These are phyloP conservation scores for Gossypium stocksii DNA, from an alignment of 345 rosid species.

Conservation along the genomic window DNA sequence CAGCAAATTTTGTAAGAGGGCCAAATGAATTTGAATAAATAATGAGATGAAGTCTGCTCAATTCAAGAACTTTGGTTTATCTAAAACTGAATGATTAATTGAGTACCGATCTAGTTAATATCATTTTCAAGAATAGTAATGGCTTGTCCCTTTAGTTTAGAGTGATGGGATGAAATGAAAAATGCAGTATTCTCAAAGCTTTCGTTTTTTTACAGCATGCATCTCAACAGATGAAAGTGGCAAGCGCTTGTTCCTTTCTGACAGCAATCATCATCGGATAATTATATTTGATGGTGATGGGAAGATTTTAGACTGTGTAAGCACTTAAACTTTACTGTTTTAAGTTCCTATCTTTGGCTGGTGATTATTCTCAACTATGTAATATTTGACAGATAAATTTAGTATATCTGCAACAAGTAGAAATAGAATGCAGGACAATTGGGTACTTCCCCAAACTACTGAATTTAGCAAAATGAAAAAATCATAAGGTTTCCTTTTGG, in stretches of 20 bases:
- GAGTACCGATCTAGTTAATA: not conserved
- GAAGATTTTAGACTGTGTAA: slow-evolving; percentile 73
- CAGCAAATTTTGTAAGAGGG: not conserved
- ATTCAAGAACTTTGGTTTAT: not conserved
- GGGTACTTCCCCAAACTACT: not conserved
- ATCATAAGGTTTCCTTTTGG: not conserved
- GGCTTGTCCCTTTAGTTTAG: not conserved
- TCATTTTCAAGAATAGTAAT: not conserved
- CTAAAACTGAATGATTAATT: not conserved
- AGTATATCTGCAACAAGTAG: slow-evolving; percentile 8
- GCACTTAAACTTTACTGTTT: slow-evolving; percentile 24
- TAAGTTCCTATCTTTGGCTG: not conserved
- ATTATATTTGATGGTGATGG: slow-evolving; percentile 54
- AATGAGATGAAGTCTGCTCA: not conserved
- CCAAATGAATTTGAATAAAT: slow-evolving; percentile 3
- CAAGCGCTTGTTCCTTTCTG: slow-evolving; percentile 68
- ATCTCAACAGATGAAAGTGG: slow-evolving; percentile 71
- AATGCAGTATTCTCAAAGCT: slow-evolving; percentile 13
- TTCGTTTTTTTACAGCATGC: slow-evolving; percentile 44
- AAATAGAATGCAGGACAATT: not conserved
- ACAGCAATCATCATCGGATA: slow-evolving; percentile 92
- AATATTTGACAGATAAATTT: not conserved
- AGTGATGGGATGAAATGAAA: not conserved
- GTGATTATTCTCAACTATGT: not conserved
- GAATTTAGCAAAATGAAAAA: not conserved